phyloP scores from a whole-genome alignment of 2,329 filamentous ascomycete species.

The Esteya vermicola region DNA sequence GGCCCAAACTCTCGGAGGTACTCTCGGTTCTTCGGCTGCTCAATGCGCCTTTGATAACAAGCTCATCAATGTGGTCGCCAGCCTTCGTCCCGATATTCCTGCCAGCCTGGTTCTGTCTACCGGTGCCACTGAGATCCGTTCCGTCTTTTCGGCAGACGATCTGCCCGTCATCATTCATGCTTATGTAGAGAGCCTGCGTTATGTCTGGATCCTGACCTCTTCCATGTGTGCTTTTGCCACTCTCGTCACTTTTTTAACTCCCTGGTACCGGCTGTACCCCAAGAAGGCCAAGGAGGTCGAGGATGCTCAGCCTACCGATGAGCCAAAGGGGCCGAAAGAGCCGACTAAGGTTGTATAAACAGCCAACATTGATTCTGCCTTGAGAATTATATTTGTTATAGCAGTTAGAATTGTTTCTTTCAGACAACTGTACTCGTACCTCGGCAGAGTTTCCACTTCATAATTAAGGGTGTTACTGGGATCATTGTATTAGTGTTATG shows the following conservation, averaged over 20 bases:
- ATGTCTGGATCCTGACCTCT: background rate
- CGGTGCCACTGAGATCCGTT: background rate
- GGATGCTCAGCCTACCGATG: no score
- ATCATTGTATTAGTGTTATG: no score
- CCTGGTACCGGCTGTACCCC: background rate
- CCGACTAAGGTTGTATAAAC: no score
- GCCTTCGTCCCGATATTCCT: background rate
- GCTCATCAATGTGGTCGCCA: conserved; percentile 3
- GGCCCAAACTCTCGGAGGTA: conserved; percentile 49
- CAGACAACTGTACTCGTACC: no score
- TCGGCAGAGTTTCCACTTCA: no score
- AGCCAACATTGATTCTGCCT: no score
- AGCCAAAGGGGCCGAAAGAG: no score
- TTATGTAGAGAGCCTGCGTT: background rate
- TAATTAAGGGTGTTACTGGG: no score
- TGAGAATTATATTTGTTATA: no score
- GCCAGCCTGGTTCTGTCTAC: background rate
- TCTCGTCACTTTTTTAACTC: background rate
- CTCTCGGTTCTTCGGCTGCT: conserved; percentile 14
- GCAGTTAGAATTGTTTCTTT: no score
- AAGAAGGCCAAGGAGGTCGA: no score
- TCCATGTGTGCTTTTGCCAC: background rate
- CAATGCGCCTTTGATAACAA: conserved; percentile 5
- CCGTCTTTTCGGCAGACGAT: background rate
- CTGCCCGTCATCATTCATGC: background rate